These are phyloP conservation scores for Articulospora tetracladia DNA, from an alignment of 495 filamentous ascomycete species.

Conservation along the genomic window DNA sequence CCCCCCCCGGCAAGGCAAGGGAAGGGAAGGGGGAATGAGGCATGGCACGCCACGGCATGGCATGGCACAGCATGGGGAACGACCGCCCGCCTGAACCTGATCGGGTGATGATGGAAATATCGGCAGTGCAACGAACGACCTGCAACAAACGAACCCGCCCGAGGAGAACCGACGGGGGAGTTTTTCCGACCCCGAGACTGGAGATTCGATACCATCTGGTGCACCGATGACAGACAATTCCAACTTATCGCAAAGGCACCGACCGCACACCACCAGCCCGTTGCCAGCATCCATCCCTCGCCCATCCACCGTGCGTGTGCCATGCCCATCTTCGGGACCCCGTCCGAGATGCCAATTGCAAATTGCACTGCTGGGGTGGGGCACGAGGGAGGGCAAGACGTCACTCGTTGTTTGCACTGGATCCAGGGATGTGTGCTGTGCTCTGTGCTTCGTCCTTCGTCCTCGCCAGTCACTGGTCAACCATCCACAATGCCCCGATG, in stretches of 20 bases:
- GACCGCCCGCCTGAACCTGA: constrained; percentile 2
- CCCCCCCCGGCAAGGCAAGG: background rate
- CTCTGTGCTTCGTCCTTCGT: too few species aligned
- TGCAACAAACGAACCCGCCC: too few species aligned
- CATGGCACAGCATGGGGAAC: too few species aligned
- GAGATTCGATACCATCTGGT: background rate
- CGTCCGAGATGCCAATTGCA: background rate
- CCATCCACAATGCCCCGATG: constrained; percentile 4
- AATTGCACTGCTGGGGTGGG: background rate
- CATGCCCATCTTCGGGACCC: background rate
- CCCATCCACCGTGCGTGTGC: too few species aligned
- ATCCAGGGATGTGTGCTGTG: constrained; percentile 14
- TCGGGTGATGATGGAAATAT: constrained; percentile 6
- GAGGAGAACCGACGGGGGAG: background rate
- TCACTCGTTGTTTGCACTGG: constrained; percentile 10
- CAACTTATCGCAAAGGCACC: too few species aligned
- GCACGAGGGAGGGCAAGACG: background rate
- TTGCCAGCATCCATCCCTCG: too few species aligned
- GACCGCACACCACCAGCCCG: too few species aligned
- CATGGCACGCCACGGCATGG: too few species aligned
- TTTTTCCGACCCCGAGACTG: background rate
- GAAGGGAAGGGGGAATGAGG: too few species aligned
- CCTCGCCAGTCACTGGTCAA: background rate
- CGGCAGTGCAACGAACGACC: background rate
- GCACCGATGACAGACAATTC: background rate